A percentile compares a stretch with the other conserved stretches of the same genome.
Evolutionary conservation across 371 early-diverging fungal genomes (phyloP).

Genomic region (Rhizomucor pusillus): DNA sequence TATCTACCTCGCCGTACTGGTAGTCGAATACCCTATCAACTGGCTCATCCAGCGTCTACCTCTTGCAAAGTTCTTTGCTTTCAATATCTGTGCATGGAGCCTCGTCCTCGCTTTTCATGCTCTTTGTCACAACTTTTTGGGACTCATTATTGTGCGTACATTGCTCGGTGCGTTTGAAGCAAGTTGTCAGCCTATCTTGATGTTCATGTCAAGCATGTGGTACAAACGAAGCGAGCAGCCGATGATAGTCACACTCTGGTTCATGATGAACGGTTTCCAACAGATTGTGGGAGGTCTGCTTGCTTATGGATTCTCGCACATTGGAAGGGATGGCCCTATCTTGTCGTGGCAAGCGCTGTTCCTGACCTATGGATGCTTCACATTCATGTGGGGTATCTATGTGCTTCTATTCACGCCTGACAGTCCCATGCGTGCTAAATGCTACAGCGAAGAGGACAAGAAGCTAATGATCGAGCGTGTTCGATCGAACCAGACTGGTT

Average conservation of each 20-base stretch:
- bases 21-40: constrained; percentile 25
- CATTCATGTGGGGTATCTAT: constrained; percentile 17
- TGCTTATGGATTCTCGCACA: constrained; percentile 27
- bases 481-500: constrained; percentile 22
- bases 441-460: constrained; percentile 25
- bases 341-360: constrained; percentile 27
- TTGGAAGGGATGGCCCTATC: constrained; percentile 18
- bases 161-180: constrained; percentile 27
- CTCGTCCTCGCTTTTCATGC: constrained; percentile 16
- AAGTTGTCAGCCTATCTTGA: constrained; percentile 19
- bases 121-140: constrained; percentile 17
- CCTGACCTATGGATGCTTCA: constrained; percentile 18
- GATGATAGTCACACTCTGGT: constrained; percentile 62
- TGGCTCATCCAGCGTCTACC: constrained; percentile 23
- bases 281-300: constrained; percentile 25
- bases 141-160: constrained; percentile 17
- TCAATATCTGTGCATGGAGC: constrained; percentile 19
- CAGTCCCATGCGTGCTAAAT: constrained; percentile 27
- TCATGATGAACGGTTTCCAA: constrained; percentile 27
- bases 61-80: constrained; percentile 22
- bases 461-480: constrained; percentile 22
- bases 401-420: constrained; percentile 19
- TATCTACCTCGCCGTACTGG: constrained; percentile 22
- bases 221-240: constrained; percentile 66
- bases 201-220: constrained; percentile 31